Evolutionary conservation across 768 basidiomycete species (phyloP).

Genomic region (Naganishia randhawae): DNA sequence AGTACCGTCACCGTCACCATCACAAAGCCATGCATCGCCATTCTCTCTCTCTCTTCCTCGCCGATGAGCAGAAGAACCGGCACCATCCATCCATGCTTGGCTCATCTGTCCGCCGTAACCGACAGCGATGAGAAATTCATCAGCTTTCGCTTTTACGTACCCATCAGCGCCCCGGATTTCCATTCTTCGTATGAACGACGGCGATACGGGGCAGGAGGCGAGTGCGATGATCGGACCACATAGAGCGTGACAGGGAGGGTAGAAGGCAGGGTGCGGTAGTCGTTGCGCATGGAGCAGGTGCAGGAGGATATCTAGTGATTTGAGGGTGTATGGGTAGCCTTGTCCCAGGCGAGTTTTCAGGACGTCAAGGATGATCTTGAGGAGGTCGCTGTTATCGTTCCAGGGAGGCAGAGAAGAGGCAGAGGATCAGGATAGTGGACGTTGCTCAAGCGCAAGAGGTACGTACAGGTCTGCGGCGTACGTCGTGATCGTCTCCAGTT

Average conservation of each 20-base stretch:
- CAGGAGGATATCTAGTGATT: constrained; percentile 14
- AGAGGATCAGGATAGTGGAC: not conserved
- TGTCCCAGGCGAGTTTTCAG: not conserved
- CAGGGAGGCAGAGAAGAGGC: not conserved
- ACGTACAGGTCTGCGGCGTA: constrained; percentile 9
- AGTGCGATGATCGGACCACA: constrained; percentile 13
- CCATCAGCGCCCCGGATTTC: not conserved
- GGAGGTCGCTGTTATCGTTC: not conserved
- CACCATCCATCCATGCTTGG: constrained; percentile 8
- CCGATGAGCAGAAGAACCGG: no score
- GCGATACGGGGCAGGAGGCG: no score
- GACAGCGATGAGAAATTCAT: not conserved
- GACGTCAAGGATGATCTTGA: not conserved
- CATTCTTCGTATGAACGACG: no score
- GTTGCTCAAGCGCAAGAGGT: not conserved
- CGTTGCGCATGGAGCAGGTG: constrained; percentile 5
- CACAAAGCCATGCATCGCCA: not conserved
- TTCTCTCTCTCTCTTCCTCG: not conserved
- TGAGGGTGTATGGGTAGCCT: not conserved
- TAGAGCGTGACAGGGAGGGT: not conserved
- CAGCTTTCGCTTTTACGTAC: constrained; percentile 10
- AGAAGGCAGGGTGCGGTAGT: constrained; percentile 4
- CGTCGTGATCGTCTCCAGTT: constrained; percentile 17
- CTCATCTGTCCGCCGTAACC: not conserved
- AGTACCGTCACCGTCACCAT: not conserved